A percentile compares a stretch with the other conserved stretches of the same genome.
Evolutionary conservation across 2,329 filamentous ascomycete species (phyloP).

Genomic region (Botrytis hyacinthi): DNA sequence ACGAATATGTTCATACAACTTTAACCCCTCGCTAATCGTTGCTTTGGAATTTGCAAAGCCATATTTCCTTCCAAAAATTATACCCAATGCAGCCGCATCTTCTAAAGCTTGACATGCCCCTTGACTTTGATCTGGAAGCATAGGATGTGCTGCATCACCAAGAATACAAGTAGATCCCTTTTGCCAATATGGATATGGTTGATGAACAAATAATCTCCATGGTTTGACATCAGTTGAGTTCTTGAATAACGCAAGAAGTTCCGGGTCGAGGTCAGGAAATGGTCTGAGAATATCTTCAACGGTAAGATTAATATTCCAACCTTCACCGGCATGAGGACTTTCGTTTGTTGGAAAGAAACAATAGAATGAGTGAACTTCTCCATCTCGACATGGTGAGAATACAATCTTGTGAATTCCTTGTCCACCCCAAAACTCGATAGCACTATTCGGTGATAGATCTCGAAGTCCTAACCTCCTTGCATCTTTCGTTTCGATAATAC

Average conservation of each 20-base stretch:
- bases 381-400: conserved; percentile 41
- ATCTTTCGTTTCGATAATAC: conserved; percentile 38
- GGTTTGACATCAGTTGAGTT: conserved; percentile 37
- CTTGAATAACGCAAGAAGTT: conserved; percentile 30
- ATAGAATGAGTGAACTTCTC: conserved; percentile 42
- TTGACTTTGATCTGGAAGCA: conserved; percentile 68
- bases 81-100: conserved; percentile 41
- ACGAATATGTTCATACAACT: conserved; percentile 50
- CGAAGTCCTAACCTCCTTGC: conserved; percentile 29
- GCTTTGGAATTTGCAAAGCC: conserved; percentile 18
- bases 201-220: conserved; percentile 45
- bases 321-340: conserved; percentile 33
- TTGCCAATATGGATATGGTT: conserved; percentile 57
- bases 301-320: conserved; percentile 36
- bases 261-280: conserved; percentile 56
- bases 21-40: conserved; percentile 42
- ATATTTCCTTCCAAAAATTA: conserved; percentile 34
- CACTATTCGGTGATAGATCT: conserved; percentile 30
- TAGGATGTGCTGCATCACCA: conserved; percentile 66
- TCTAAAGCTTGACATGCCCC: conserved; percentile 51
- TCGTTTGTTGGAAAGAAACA: conserved; percentile 40
- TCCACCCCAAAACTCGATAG: conserved; percentile 40
- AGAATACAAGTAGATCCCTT: conserved; percentile 54
- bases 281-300: conserved; percentile 59
- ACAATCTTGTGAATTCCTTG: conserved; percentile 44